phyloP scores from a whole-genome alignment of 2,329 filamentous ascomycete genomes.

The Ascochyta clinopodiicola region DNA sequence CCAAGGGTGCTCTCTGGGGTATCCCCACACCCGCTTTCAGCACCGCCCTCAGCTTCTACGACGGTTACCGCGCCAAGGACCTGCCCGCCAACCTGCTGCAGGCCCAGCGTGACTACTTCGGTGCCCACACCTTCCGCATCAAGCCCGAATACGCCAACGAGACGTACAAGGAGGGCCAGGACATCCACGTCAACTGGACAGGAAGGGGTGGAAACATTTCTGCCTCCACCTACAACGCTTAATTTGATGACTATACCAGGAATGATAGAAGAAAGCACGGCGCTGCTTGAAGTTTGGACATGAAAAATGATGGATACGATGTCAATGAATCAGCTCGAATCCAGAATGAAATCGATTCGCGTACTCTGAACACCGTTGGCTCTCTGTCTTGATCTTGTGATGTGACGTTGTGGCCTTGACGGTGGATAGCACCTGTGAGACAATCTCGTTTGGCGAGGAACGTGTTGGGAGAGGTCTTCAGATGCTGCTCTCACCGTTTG shows the following conservation, averaged over 20 bases:
- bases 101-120: constrained; percentile 99
- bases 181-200: constrained; percentile 99
- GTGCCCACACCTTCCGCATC: constrained; percentile 64
- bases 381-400: background rate
- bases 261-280: constrained; percentile 18
- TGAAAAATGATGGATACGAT: constrained; percentile 34
- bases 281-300: constrained; percentile 22
- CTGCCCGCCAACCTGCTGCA: constrained; percentile 98
- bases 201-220: constrained; percentile 96
- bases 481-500: background rate
- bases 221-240: constrained; percentile 97
- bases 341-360: constrained; percentile 34
- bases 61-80: constrained; percentile 96
- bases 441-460: background rate
- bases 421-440: background rate
- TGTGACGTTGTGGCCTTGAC: background rate
- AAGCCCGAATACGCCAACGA: constrained; percentile 62
- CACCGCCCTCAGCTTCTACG: constrained; percentile 97
- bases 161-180: constrained; percentile 82
- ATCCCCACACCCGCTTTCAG: constrained; percentile 97
- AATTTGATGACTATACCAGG: constrained; percentile 48
- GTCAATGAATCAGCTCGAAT: constrained; percentile 26
- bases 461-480: background rate
- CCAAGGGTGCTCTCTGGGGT: constrained; percentile 90
- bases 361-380: background rate